Evolutionary conservation across 2,329 filamentous ascomycete species (phyloP).

Genomic region (Podosphaera xanthii): DNA sequence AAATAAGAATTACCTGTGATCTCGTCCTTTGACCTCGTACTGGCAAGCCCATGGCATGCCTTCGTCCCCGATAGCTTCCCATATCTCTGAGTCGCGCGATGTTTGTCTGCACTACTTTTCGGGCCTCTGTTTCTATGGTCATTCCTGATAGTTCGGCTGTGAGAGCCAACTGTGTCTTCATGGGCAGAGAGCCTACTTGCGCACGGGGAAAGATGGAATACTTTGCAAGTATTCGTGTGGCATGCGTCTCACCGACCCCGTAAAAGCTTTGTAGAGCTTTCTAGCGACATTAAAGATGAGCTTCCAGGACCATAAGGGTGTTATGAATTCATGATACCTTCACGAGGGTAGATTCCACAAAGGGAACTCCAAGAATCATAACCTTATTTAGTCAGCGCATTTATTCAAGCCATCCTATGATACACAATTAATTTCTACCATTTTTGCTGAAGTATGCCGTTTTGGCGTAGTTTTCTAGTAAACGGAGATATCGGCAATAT

Average conservation of each 20-base stretch:
- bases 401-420: not conserved
- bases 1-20: conserved; percentile 31
- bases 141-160: conserved; percentile 71
- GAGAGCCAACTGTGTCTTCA: conserved; percentile 57
- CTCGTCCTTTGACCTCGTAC: conserved; percentile 78
- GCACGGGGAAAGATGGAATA: conserved; percentile 70
- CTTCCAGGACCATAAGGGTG: too few relatives aligned
- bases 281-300: conserved; percentile 15
- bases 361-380: not conserved
- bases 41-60: conserved; percentile 82
- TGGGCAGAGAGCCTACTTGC: conserved; percentile 50
- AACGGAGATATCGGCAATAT: too few relatives aligned
- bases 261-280: conserved; percentile 70
- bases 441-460: too few relatives aligned
- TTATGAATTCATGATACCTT: not conserved
- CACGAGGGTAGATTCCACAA: not conserved
- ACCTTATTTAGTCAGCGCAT: not conserved
- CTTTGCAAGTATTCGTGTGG: conserved; percentile 60
- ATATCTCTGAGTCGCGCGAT: conserved; percentile 75
- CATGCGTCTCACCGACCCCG: conserved; percentile 49
- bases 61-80: conserved; percentile 65
- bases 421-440: too few relatives aligned
- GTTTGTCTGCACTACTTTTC: conserved; percentile 58
- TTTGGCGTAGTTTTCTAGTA: too few relatives aligned
- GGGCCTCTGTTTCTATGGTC: conserved; percentile 81